A percentile compares a stretch with the other conserved stretches of the same genome.
phyloP scores from a whole-genome alignment of 23 red algal genomes.

The Gracilaria gracilis region DNA sequence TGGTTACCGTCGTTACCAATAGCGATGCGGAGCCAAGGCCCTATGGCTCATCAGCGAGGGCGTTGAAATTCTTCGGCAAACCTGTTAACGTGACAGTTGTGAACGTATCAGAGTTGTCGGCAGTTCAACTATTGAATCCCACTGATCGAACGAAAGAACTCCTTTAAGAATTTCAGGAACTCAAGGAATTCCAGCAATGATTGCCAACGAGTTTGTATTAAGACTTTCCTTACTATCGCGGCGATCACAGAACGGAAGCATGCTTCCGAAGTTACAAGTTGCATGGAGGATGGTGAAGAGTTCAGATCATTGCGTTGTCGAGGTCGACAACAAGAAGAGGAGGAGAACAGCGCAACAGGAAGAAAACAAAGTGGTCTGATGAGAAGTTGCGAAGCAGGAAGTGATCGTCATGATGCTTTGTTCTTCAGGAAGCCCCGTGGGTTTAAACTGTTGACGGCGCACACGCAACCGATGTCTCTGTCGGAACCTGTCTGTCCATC shows the following conservation, averaged over 20 bases:
- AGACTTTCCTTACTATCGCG: background rate
- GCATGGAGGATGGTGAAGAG: background rate
- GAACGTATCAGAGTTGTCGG: slow-evolving; percentile 19
- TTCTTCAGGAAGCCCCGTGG: background rate
- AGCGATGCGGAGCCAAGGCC: slow-evolving; percentile 19
- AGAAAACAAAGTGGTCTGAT: background rate
- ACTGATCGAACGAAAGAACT: slow-evolving; percentile 35
- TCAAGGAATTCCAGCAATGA: background rate
- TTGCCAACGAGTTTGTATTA: background rate
- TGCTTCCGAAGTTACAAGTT: no score
- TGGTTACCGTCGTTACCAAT: slow-evolving; percentile 30
- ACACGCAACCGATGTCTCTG: background rate
- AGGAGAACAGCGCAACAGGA: background rate
- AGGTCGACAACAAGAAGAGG: no score
- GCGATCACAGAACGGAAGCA: no score
- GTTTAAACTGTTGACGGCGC: background rate
- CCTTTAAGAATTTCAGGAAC: slow-evolving; percentile 26
- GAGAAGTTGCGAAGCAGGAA: background rate
- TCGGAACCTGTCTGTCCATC: background rate
- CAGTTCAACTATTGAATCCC: background rate
- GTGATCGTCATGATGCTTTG: background rate
- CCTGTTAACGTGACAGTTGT: slow-evolving; percentile 7
- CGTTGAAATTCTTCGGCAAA: slow-evolving; percentile 29
- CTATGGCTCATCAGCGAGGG: background rate
- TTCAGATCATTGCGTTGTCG: background rate